Conservation (phyloP, 1,139 yeast genomes). For the Pichia norvegensis region DNA sequence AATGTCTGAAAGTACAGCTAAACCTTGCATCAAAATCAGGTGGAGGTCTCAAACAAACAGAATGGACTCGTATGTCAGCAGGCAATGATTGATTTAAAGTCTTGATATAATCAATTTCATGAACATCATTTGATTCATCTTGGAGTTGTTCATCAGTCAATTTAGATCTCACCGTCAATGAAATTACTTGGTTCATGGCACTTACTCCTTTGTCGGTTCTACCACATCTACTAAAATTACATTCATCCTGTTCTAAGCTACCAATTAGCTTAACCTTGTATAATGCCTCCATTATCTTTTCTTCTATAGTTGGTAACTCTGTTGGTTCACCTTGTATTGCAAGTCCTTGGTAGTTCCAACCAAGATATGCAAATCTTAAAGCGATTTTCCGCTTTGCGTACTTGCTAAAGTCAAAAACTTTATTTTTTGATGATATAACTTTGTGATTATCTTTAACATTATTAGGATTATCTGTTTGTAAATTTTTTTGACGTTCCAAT, state of each 20-base stretch:
- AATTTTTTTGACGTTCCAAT: constrained; percentile 34
- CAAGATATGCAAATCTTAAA: constrained; percentile 73
- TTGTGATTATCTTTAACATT: constrained; percentile 5
- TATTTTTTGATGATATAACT: constrained; percentile 24
- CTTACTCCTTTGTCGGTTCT: constrained; percentile 95
- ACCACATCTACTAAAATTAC: constrained; percentile 86
- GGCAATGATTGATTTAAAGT: constrained; percentile 76
- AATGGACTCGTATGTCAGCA: constrained; percentile 71
- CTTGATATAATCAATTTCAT: constrained; percentile 70
- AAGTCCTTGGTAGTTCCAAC: constrained; percentile 91
- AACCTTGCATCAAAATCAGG: constrained; percentile 82
- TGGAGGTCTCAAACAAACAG: constrained; percentile 79
- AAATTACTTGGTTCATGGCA: constrained; percentile 92
- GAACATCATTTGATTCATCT: constrained; percentile 46
- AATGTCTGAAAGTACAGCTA: constrained; percentile 77
- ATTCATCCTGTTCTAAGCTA: constrained; percentile 47
- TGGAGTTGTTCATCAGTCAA: constrained; percentile 50
- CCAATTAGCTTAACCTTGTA: constrained; percentile 60
- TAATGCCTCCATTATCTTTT: constrained; percentile 63
- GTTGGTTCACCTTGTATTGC: constrained; percentile 73
- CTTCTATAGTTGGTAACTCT: constrained; percentile 83
- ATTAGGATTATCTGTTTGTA: neutral
- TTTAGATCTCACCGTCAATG: constrained; percentile 66
- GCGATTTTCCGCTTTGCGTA: constrained; percentile 69
- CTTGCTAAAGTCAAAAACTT: constrained; percentile 60